phyloP scores from a whole-genome alignment of 225 moss, liverwort and hornwort genomes.

The Rhytidiadelphus loreus region DNA sequence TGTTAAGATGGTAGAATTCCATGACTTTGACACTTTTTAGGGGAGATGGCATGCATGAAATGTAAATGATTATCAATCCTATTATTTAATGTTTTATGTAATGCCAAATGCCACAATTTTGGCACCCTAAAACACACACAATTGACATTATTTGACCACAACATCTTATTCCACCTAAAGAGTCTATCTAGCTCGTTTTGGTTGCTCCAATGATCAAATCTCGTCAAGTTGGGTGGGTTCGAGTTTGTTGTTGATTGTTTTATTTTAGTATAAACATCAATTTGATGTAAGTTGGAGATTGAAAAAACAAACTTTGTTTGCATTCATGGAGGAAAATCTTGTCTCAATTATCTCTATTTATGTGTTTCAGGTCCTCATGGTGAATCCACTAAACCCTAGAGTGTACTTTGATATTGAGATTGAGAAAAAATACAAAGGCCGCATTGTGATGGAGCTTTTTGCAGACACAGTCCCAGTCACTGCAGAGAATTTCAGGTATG shows the following conservation, averaged over 20 bases:
- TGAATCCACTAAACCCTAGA: conserved; percentile 34
- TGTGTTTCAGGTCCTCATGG: background rate
- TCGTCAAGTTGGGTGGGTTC: background rate
- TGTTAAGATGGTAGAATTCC: background rate
- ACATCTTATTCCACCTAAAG: rapidly evolving
- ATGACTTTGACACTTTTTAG: too few species aligned
- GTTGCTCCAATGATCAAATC: background rate
- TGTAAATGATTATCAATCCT: background rate
- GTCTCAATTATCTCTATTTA: background rate
- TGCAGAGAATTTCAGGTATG: conserved; percentile 60
- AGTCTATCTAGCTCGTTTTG: background rate
- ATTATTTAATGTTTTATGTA: background rate
- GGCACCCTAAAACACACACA: background rate
- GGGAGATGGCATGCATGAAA: rapidly evolving
- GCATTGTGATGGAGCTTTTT: conserved; percentile 66
- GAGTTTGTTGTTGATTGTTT: background rate
- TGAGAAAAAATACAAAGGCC: conserved; percentile 17
- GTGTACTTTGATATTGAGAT: conserved; percentile 67
- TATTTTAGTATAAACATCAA: too few species aligned
- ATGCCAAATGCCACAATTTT: too few species aligned
- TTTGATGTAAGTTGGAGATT: background rate
- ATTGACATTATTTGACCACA: background rate
- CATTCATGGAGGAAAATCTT: background rate
- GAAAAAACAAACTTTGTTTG: background rate
- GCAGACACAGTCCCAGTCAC: conserved; percentile 46